Conservation (phyloP, 108 stramenopile species). For the Skeletonema menzelii region DNA sequence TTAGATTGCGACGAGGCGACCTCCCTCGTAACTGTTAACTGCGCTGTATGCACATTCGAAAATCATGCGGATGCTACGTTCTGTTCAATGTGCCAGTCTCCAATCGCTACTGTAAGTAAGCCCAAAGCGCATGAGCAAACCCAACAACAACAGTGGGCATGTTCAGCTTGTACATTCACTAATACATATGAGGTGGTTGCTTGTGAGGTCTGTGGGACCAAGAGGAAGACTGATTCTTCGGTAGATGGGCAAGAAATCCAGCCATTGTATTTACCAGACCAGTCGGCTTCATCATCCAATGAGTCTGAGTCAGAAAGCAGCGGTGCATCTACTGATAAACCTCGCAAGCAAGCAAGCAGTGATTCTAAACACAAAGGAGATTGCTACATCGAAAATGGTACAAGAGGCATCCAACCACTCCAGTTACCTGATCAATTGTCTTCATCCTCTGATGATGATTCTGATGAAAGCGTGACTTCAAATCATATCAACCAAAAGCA, state of each 20-base stretch:
- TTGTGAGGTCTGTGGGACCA: constrained; percentile 32
- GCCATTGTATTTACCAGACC: neutral
- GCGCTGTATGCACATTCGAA: neutral
- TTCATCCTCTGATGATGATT: constrained; percentile 1
- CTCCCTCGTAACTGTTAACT: neutral
- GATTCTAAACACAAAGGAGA: neutral
- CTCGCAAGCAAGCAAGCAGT: neutral
- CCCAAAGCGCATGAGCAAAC: neutral
- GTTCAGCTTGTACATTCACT: constrained; percentile 37
- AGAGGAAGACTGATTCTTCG: constrained; percentile 4
- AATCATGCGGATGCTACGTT: neutral
- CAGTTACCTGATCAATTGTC: neutral
- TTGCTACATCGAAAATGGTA: neutral
- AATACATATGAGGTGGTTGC: constrained; percentile 16
- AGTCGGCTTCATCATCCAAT: neutral
- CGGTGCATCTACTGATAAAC: neutral
- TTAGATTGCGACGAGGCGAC: constrained; percentile 13
- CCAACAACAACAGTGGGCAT: constrained; percentile 28
- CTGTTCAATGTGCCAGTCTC: neutral
- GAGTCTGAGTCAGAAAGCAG: neutral
- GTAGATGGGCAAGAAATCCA: constrained; percentile 6
- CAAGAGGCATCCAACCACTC: neutral
- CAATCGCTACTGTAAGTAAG: neutral
- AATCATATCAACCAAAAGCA: neutral
- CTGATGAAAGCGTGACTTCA: constrained; percentile 1